A percentile compares a stretch with the other conserved stretches of the same genome.
Conservation (phyloP, 495 filamentous ascomycete genomes). For the Tuber borchii region DNA sequence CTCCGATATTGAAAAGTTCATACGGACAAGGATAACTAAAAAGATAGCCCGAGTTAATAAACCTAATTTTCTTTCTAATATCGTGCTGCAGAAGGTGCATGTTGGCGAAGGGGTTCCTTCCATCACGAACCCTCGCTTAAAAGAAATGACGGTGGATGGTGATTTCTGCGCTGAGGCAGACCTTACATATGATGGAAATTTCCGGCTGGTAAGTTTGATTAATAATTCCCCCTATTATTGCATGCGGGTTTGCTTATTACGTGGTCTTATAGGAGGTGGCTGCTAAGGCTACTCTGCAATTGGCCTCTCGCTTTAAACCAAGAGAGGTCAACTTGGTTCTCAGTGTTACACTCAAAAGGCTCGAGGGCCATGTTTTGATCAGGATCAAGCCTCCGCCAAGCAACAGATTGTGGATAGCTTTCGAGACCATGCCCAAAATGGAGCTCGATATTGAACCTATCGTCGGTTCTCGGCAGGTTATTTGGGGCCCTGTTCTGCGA, state of each 20-base stretch:
- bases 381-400: slow-evolving; percentile 91
- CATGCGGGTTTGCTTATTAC: slow-evolving; percentile 14
- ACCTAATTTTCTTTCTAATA: slow-evolving; percentile 76
- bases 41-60: slow-evolving; percentile 93
- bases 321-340: slow-evolving; percentile 84
- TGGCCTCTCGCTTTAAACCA: slow-evolving; percentile 80
- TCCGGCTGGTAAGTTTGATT: slow-evolving; percentile 52
- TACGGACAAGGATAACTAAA: slow-evolving; percentile 83
- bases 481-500: slow-evolving; percentile 81
- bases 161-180: slow-evolving; percentile 81
- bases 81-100: slow-evolving; percentile 72
- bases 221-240: background rate
- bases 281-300: slow-evolving; percentile 80
- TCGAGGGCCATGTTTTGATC: slow-evolving; percentile 77
- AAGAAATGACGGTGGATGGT: slow-evolving; percentile 84
- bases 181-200: slow-evolving; percentile 79
- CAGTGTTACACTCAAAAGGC: slow-evolving; percentile 73
- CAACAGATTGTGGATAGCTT: slow-evolving; percentile 90
- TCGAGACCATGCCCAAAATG: slow-evolving; percentile 84
- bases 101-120: slow-evolving; percentile 82
- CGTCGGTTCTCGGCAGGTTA: slow-evolving; percentile 90
- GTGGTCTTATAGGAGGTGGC: slow-evolving; percentile 57
- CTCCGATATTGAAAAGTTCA: slow-evolving; percentile 65
- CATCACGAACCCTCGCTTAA: slow-evolving; percentile 80
- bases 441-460: slow-evolving; percentile 89